Evolutionary conservation across 139 green algal species (phyloP).

Genomic region (Picochlorum sp.): DNA sequence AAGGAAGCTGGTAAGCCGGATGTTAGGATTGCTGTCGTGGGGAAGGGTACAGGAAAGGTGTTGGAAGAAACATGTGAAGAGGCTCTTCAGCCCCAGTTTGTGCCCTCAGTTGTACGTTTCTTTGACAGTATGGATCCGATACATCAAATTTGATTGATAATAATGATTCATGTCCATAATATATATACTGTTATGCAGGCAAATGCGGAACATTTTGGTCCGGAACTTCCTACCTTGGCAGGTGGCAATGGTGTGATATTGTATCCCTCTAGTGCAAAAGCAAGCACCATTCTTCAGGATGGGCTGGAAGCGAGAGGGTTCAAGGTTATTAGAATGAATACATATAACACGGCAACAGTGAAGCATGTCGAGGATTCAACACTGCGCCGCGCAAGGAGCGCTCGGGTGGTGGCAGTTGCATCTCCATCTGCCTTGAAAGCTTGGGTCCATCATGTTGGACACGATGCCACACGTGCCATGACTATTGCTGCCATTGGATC

Average conservation of each 20-base stretch:
- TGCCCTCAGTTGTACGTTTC: slow-evolving; percentile 16
- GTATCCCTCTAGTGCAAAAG: slow-evolving; percentile 72
- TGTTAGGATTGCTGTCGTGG: slow-evolving; percentile 63
- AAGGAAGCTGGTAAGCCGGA: slow-evolving; percentile 46
- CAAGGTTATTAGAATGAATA: slow-evolving; percentile 66
- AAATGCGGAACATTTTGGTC: slow-evolving; percentile 59
- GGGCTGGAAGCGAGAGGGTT: slow-evolving; percentile 57
- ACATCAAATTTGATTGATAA: no score
- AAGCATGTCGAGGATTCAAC: slow-evolving; percentile 20
- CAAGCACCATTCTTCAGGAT: slow-evolving; percentile 40
- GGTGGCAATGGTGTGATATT: slow-evolving; percentile 51
- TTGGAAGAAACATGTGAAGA: slow-evolving; percentile 29
- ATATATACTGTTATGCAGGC: slow-evolving; percentile 37
- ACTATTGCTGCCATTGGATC: slow-evolving; percentile 67
- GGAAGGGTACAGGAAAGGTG: slow-evolving; percentile 55
- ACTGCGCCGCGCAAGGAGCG: slow-evolving; percentile 41
- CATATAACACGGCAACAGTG: slow-evolving; percentile 72
- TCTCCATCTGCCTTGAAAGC: slow-evolving; percentile 78
- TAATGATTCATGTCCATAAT: not conserved
- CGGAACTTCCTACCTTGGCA: slow-evolving; percentile 56
- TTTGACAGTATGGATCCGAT: not conserved
- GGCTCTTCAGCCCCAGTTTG: slow-evolving; percentile 15
- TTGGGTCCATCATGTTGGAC: slow-evolving; percentile 59
- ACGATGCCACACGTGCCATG: slow-evolving; percentile 23
- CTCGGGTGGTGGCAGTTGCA: slow-evolving; percentile 67